phyloP scores from a whole-genome alignment of 2,329 filamentous ascomycete genomes.

The Plenodomus tracheiphilus region DNA sequence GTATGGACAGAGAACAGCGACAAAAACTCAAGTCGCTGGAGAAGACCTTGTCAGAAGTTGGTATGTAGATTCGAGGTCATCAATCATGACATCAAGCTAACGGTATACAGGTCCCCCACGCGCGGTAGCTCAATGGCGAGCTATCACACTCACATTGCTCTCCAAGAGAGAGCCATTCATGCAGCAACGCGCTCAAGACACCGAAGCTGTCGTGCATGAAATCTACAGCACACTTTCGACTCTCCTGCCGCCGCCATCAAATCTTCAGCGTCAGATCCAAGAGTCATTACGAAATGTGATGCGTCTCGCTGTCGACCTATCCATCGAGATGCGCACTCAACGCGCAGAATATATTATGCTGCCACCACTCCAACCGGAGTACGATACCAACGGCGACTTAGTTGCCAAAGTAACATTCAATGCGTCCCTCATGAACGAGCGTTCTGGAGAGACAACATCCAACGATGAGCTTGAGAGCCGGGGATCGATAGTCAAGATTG shows the following conservation, averaged over 20 bases:
- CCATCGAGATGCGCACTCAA: conserved; percentile 96
- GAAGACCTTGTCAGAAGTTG: conserved; percentile 86
- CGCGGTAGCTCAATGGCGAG: conserved; percentile 97
- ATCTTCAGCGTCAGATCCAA: conserved; percentile 78
- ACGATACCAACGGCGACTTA: conserved; percentile 90
- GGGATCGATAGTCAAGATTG: conserved; percentile 80
- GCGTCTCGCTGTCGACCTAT: conserved; percentile 83
- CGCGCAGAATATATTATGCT: conserved; percentile 98
- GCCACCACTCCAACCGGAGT: conserved; percentile 90
- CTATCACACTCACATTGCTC: conserved; percentile 88
- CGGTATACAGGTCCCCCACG: conserved; percentile 63
- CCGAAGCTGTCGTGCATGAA: conserved; percentile 91
- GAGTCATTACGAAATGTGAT: conserved; percentile 86
- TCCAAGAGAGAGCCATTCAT: conserved; percentile 79
- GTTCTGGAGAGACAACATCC: conserved; percentile 68
- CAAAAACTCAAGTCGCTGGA: conserved; percentile 97
- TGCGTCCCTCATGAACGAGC: conserved; percentile 91
- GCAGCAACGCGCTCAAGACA: conserved; percentile 82
- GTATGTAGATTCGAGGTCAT: conserved; percentile 29
- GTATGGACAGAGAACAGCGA: conserved; percentile 96
- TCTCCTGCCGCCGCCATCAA: conserved; percentile 82
- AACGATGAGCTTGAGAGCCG: conserved; percentile 81
- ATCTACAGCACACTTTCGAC: conserved; percentile 82
- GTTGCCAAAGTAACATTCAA: conserved; percentile 89
- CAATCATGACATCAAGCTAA: conserved; percentile 10